Base-by-base conservation (phyloP, 768 basidiomycete genomes). In the Suillus americanus region DNA sequence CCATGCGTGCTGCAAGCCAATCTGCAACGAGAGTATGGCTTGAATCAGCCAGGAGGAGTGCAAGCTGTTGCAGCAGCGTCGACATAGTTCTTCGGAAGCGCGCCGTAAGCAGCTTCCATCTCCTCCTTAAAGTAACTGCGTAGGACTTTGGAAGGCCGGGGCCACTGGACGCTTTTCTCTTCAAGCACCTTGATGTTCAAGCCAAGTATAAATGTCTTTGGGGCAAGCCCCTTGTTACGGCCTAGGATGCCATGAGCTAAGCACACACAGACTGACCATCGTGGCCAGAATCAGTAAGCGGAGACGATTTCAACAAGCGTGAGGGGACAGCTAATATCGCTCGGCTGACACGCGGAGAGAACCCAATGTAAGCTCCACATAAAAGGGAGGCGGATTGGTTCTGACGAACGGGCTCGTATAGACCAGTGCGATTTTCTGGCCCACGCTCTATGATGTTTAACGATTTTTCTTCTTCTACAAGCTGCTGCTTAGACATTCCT, bases 271-370 rank as follows among this genome's bases (percentile, higher is more conserved):
- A n/a, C 13, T 41, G 35, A 23, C 56, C 56, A 12, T 59, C 56
- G 18, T 59, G 56, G 2, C 56, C 56, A 7, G 56, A 59, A 10
- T 9, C 14, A 8, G 56, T 59, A 5, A 59, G 56, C 13, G 56
- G 56, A 14, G 28, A 16, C 25, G 56, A 59, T 38, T 35, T 30
- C 14, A 59, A 28, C 37, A 59, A 28, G n/a, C 35, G 56, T 28
- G 28, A 18, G 2, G 56, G 35, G 18, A 59, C 35, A 9, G 56
- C 56, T 8, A 59, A 35, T 23, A 59, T 59, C 14, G 9, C 35
- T 35, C 56, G 35, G 37, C 56, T 59, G 56, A 59, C 56, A 23
- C 56, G 56, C 3, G 56, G 56, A 35, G 56, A 38, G 38, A 60
- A 41, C 43, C 57, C 38, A 13, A 60, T 60, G 23, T 40, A 25